Base-by-base conservation (phyloP, 2,329 filamentous ascomycete species). In the Microascus cirrosus region DNA sequence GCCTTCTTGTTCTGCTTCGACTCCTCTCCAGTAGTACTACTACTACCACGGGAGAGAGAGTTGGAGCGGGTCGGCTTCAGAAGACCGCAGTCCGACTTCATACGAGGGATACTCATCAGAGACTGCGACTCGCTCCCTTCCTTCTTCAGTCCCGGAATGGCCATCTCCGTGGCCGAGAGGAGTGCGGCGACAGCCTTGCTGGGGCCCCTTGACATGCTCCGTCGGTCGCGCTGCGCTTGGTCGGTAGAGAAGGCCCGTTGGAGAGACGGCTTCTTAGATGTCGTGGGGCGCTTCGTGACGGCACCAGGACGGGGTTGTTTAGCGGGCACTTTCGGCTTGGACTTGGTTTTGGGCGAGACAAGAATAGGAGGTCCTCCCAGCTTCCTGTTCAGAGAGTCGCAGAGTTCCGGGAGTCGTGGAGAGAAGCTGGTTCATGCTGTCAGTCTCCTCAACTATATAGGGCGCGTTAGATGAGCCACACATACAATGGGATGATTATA, bases 401-500 rank as follows among this genome's bases (percentile, higher is more conserved):
- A 90, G 15, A 85, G 74, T 39, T 87, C 81, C 1, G 88, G 87
- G n/a, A 92, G 74, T 36, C 89, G 84, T 15, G 87, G 82, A 36
- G 86, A 85, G 67, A 90, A 94, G 71, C 84, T 87, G 60, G 36
- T 32, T 2, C 11, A 39, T 3, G 4, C 2, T 22, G 59, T 81
- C 62, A 81, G 74, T 53, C 53, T 11, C 20, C 8, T 50, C 1
- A 50, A 8, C 45, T 12, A 3, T 20, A 50, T 50, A 2, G 7
- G 12, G 5, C 22, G n/a, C 18, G 12, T 13, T 11, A 4, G 3
- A 24, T 22, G 6, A 7, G n/a, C 35, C 15, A 11, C 10, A 71
- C 83, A 77, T 74, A 86, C 82, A 93, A 93, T 36, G 89, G 89
- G 52, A 90, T 74, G 63, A 94, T 84, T 48, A 94, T 86, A 66